Percentiles rank a stretch among this genome's conserved stretches.
phyloP scores from a whole-genome alignment of 148 eudicot species.

The Fagopyrum homotropicum region DNA sequence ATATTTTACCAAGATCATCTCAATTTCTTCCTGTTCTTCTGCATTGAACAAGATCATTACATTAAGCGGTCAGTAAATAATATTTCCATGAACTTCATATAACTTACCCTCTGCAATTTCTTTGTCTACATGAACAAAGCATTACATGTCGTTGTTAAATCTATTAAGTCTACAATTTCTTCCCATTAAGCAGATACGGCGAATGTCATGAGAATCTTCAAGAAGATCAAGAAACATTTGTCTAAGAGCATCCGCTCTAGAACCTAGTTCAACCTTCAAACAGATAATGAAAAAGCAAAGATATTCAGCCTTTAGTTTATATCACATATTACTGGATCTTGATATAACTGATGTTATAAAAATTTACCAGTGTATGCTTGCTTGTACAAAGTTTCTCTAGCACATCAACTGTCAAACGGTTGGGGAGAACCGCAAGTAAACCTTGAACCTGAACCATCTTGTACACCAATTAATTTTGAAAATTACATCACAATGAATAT shows the following conservation, averaged over 20 bases:
- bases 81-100: not conserved
- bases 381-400: constrained; percentile 87
- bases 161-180: constrained; percentile 64
- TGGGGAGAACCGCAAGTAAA: constrained; percentile 84
- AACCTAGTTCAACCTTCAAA: constrained; percentile 81
- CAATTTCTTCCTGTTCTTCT: constrained; percentile 99
- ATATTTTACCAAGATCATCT: constrained; percentile 93
- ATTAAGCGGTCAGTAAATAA: not conserved
- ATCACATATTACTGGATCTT: not conserved
- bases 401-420: constrained; percentile 64
- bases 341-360: not conserved
- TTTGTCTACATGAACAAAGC: constrained; percentile 71
- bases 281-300: not conserved
- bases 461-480: constrained; percentile 1
- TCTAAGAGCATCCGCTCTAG: constrained; percentile 83
- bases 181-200: constrained; percentile 82
- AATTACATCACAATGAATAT: not conserved
- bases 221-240: constrained; percentile 96
- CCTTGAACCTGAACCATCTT: constrained; percentile 54
- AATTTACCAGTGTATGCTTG: constrained; percentile 80
- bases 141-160: constrained; percentile 45
- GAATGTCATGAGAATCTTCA: constrained; percentile 88
- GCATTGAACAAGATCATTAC: constrained; percentile 26
- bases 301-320: not conserved
- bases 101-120: constrained; percentile 80